These are phyloP conservation scores for Chalciporus sp. DNA, from an alignment of 1,284 basidiomycete species.

Conservation along the genomic window DNA sequence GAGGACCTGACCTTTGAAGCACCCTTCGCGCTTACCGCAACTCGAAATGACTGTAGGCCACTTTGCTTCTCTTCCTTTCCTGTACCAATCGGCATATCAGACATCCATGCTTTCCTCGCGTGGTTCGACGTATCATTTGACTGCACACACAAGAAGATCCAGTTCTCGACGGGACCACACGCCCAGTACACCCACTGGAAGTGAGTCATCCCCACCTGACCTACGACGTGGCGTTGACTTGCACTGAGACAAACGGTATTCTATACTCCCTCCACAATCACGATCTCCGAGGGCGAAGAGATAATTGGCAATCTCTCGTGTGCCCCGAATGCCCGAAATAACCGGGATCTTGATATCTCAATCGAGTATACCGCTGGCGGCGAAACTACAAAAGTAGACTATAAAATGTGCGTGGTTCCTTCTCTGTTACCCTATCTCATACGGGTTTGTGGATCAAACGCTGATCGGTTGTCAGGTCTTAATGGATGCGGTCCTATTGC, in stretches of 20 bases:
- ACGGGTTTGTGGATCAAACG: constrained; percentile 33
- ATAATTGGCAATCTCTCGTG: constrained; percentile 76
- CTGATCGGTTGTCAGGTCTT: constrained; percentile 78
- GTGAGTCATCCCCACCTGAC: constrained; percentile 46
- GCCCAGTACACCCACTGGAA: constrained; percentile 98
- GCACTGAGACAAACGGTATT: constrained; percentile 86
- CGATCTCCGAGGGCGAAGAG: constrained; percentile 66
- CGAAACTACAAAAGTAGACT: constrained; percentile 50
- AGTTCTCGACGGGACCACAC: constrained; percentile 94
- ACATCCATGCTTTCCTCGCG: constrained; percentile 97
- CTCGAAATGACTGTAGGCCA: constrained; percentile 88
- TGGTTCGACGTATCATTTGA: constrained; percentile 99
- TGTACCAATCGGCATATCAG: constrained; percentile 43
- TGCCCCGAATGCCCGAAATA: constrained; percentile 87
- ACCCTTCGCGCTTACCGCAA: constrained; percentile 82
- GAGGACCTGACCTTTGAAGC: constrained; percentile 90
- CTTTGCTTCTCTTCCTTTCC: constrained; percentile 3
- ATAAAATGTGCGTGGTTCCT: constrained; percentile 76
- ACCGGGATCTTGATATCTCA: constrained; percentile 89
- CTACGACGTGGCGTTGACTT: constrained; percentile 2
- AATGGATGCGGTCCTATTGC: constrained; percentile 30
- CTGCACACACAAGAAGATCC: constrained; percentile 95
- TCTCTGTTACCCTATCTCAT: constrained; percentile 16
- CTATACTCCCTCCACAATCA: constrained; percentile 84
- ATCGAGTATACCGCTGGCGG: constrained; percentile 66